Percentiles rank a stretch among this genome's conserved stretches.
These are phyloP conservation scores for Boletales sp. DNA, from an alignment of 768 basidiomycete genomes.

Conservation along the genomic window DNA sequence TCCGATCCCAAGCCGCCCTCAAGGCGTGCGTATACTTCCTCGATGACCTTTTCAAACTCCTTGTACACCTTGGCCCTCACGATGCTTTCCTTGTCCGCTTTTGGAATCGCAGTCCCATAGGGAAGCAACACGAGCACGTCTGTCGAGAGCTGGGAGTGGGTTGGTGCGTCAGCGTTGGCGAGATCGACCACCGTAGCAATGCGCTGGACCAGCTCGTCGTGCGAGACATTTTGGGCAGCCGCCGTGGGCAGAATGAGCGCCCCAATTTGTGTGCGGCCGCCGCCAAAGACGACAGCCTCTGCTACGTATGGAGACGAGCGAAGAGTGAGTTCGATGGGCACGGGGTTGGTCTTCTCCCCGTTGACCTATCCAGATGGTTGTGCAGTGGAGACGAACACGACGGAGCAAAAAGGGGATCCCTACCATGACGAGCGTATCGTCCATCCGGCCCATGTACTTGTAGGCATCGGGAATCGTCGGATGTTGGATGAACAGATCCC, in stretches of 20 bases:
- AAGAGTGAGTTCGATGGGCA: conserved; percentile 50
- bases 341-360: conserved; percentile 57
- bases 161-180: conserved; percentile 51
- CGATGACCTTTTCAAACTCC: conserved; percentile 45
- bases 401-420: not conserved
- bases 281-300: conserved; percentile 55
- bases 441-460: conserved; percentile 52
- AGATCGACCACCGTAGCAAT: conserved; percentile 41
- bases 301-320: conserved; percentile 44
- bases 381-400: too few species aligned
- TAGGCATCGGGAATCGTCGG: conserved; percentile 37
- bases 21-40: conserved; percentile 37
- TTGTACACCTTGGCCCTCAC: conserved; percentile 48
- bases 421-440: conserved; percentile 49
- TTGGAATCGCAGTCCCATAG: conserved; percentile 44
- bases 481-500: conserved; percentile 51
- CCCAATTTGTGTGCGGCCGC: conserved; percentile 46
- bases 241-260: conserved; percentile 49
- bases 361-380: conserved; percentile 19
- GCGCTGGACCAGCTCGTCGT: conserved; percentile 32
- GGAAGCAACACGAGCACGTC: conserved; percentile 52
- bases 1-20: conserved; percentile 35
- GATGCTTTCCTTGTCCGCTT: conserved; percentile 51
- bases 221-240: conserved; percentile 24
- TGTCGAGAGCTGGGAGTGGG: conserved; percentile 47